Evolutionary conservation across 2,329 filamentous ascomycete species (phyloP), one percentile per base, ranked within the genome.

Genomic region (Colletotrichum liaoningense): DNA sequence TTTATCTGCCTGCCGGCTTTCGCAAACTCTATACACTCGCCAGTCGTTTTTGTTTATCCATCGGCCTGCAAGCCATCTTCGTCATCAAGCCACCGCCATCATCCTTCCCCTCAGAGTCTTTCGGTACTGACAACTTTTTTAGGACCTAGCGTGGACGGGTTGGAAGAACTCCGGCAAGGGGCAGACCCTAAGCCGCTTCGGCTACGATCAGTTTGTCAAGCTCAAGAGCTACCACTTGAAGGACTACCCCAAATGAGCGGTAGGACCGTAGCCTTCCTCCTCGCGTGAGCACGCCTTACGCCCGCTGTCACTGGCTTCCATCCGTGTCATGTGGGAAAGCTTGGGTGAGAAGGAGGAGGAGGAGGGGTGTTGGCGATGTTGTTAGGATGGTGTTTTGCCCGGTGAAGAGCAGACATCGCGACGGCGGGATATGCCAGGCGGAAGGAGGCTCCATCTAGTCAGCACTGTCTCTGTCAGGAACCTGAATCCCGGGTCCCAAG

Each of bases 141-240:
- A 96, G 94, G 95, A 97, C 83, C 90, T 97, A 77, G 95, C 95
- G n/a, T 97, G 95, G 95, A 97, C 95, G 2, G 96, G 96, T 12
- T 98, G 95, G 95, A 98, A 98, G 87, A 95, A 98, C 82, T 98
- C 95, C 74, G 96, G 96, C 76, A 95, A 94, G 83, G 96, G 96
- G 26, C 93, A 95, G 78, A 98, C 95, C 11, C 85, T 98, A 78
- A 97, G 95, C 84, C 92, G 87, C 78, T 97, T 95, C 79, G 96
- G 96, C 12, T 98, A 97, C 80, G 96, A 98, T 78, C 94, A 97
- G 81, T 98, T 98, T 81, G 93, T 97, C 80, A 97, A 97, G 88
- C 88, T 98, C 79, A 98, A 98, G 92, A 98, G 94, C 87, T 97
- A 93, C 83, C 96, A 98, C 83, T 82, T 98, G 81, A 98, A 98